Percentiles rank a stretch among this genome's conserved stretches.
Evolutionary conservation across 1,284 basidiomycete species (phyloP).

Genomic region (Puccinia hordei): DNA sequence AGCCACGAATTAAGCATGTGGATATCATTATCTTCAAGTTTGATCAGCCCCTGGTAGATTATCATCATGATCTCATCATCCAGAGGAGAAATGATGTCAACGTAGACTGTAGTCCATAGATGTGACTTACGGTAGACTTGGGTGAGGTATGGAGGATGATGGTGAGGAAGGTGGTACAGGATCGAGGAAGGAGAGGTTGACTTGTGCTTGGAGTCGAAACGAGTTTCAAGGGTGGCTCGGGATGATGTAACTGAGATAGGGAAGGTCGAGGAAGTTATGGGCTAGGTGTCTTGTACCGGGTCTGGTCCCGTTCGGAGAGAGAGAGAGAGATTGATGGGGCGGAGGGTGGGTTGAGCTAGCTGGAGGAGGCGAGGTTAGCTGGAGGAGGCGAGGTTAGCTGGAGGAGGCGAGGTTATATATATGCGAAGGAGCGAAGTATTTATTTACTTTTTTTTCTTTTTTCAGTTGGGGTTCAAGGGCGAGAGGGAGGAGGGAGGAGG

Average conservation of each 20-base stretch:
- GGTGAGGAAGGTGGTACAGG: background rate
- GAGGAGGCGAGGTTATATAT: too few species aligned
- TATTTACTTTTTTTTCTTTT: too few species aligned
- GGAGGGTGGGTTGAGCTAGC: background rate
- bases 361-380: background rate
- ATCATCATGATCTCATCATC: too few species aligned
- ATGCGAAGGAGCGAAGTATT: too few species aligned
- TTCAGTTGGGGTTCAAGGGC: background rate
- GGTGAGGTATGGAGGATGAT: background rate
- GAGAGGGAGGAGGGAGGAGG: background rate
- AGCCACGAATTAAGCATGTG: background rate
- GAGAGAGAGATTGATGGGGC: too few species aligned
- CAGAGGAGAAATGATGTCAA: background rate
- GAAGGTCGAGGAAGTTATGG: background rate
- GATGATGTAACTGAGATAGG: background rate
- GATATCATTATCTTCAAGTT: background rate
- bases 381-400: background rate
- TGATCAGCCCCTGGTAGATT: background rate
- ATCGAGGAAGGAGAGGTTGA: background rate
- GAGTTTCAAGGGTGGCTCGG: slow-evolving; percentile 5
- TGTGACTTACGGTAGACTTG: slow-evolving; percentile 15
- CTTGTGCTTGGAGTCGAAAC: background rate
- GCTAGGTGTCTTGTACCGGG: background rate
- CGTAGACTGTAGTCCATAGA: too few species aligned
- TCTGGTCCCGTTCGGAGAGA: too few species aligned